These are phyloP conservation scores for Cyclotella cryptica DNA, from an alignment of 108 stramenopile species.

Conservation along the genomic window DNA sequence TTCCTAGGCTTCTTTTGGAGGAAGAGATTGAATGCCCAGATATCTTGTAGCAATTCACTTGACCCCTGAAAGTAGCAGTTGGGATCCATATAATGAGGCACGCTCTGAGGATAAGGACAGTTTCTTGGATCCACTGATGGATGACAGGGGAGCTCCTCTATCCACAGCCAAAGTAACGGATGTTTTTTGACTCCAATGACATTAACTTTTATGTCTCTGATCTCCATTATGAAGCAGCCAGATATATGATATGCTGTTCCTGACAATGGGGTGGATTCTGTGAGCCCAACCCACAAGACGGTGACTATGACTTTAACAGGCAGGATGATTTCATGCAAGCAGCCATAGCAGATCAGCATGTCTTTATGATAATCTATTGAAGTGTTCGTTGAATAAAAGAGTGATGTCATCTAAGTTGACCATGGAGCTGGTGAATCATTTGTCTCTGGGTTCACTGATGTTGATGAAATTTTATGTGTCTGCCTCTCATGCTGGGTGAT, in stretches of 20 bases:
- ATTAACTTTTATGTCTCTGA: too few species aligned
- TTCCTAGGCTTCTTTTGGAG: background rate
- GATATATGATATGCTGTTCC: background rate
- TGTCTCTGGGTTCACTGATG: background rate
- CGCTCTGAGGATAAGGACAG: conserved; percentile 24
- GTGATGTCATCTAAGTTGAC: background rate
- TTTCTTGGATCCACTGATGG: too few species aligned
- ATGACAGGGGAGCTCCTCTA: too few species aligned
- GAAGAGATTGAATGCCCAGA: conserved; percentile 22
- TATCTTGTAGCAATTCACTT: conserved; percentile 3
- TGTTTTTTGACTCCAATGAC: too few species aligned
- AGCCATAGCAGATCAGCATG: too few species aligned
- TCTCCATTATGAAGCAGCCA: too few species aligned
- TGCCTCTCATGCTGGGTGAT: background rate
- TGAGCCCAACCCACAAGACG: background rate
- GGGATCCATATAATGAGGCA: conserved; percentile 33
- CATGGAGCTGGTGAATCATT: background rate
- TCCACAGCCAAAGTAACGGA: too few species aligned
- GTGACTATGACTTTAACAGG: too few species aligned
- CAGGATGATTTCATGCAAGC: too few species aligned
- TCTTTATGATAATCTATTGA: too few species aligned
- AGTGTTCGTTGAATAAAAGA: too few species aligned
- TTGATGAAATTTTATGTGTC: background rate
- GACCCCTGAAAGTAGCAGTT: conserved; percentile 21
- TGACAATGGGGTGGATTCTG: background rate